Evolutionary conservation across 2,329 filamentous ascomycete genomes (phyloP), one percentile per base, ranked within the genome.

Genomic region (Penicillium sp.): DNA sequence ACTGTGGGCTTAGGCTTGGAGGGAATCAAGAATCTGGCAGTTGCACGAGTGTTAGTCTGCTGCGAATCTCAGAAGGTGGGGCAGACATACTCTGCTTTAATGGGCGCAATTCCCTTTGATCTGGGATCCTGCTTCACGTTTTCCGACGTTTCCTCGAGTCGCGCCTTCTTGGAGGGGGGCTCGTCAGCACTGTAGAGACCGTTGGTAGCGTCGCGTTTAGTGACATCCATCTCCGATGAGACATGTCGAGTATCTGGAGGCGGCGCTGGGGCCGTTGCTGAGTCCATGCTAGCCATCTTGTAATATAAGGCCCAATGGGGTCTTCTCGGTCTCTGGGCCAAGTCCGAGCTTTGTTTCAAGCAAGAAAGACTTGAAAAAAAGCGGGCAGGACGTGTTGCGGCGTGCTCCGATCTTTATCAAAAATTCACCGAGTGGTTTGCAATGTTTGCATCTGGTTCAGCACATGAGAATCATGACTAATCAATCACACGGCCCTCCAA

Each of bases 1-100:
- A 58, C 39, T 25, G 49, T 44, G 18, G 53, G 56, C 33, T 56
- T 65, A 2, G 50, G 44, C 13, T 50, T 53, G 18, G 49, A 49
- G 25, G 57, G 52, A 33, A 70, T 57, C 29, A 69, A 56, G 49
- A 61, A 74, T 53, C 69, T 73, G 49, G 28, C 32, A 46, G 38
- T 41, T 18, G 18, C 6, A 18, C 9, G 23, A 46, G 24, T 3
- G 33, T 56, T 38, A 56, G 46, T 35, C 31, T 25, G n/a, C 4
- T 6, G 2, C 18, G 7, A 32, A 37, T 40, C 15, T 6, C 5
- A n/a, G n/a, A 8, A 3, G 10, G 12, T 9, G 4, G 13, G 6
- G 13, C 6, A 23, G n/a, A 46, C 50, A 28, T 59, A 61, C 82
- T 90, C 87, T 64, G 80, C 76, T 70, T 89, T 90, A 68, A 91